Percentiles rank a stretch among this genome's conserved stretches.
phyloP scores from a whole-genome alignment of 2,329 filamentous ascomycete species.

The Ophiosphaerella korrae region DNA sequence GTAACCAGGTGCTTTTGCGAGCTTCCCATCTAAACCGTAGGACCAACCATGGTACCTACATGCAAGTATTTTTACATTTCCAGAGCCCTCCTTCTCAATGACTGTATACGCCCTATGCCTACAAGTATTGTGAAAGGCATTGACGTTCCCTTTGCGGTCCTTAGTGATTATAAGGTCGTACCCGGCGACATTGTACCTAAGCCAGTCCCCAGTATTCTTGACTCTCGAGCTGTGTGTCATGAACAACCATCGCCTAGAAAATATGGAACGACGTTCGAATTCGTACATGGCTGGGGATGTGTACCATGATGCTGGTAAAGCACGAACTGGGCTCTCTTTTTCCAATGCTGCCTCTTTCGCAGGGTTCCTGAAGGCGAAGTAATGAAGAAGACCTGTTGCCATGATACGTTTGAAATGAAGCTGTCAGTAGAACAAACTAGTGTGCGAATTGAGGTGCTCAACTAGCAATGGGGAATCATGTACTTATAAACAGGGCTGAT shows the following conservation, averaged over 20 bases:
- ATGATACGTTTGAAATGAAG: background rate
- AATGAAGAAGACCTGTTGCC: slow-evolving; percentile 15
- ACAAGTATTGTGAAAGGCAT: slow-evolving; percentile 51
- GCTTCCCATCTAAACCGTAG: slow-evolving; percentile 48
- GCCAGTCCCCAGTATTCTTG: slow-evolving; percentile 22
- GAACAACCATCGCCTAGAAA: slow-evolving; percentile 48
- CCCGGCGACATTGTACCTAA: slow-evolving; percentile 28
- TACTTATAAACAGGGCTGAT: background rate
- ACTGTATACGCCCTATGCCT: slow-evolving; percentile 49
- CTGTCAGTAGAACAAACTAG: background rate
- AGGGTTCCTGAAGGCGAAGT: slow-evolving; percentile 20
- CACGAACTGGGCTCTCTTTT: slow-evolving; percentile 28
- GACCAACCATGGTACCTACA: slow-evolving; percentile 55
- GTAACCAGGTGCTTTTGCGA: slow-evolving; percentile 52
- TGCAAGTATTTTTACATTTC: slow-evolving; percentile 43
- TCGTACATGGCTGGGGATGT: slow-evolving; percentile 52
- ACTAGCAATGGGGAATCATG: no score
- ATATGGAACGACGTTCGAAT: slow-evolving; percentile 54
- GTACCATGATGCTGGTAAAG: slow-evolving; percentile 54
- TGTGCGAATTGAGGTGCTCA: background rate
- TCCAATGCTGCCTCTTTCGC: slow-evolving; percentile 2
- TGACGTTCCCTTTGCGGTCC: slow-evolving; percentile 23
- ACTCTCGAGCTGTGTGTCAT: slow-evolving; percentile 40
- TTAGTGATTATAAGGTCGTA: slow-evolving; percentile 27
- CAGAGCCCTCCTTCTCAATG: slow-evolving; percentile 32